Base-by-base conservation (phyloP, 2,329 filamentous ascomycete genomes). In the Colletotrichum limetticola region DNA sequence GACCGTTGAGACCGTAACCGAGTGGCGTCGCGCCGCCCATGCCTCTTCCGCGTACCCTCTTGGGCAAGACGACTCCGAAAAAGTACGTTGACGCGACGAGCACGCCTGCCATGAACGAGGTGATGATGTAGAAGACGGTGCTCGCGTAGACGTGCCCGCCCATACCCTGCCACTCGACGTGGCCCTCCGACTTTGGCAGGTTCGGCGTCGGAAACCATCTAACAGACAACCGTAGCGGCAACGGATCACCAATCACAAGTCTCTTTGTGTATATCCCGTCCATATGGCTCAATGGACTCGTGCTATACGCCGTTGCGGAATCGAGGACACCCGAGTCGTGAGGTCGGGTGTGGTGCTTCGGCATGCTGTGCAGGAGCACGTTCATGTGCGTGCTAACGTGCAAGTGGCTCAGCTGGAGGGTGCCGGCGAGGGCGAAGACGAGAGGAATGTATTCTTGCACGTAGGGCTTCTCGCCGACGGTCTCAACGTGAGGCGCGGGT, bases 321-420 rank as follows among this genome's bases (percentile, higher is more conserved):
- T 98, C 94, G 55, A 98, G 89, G 22, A 95, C 95, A 35, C 95
- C 95, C 24, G 90, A 92, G 83, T 89, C 91, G 84, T 86, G 92
- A 76, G 85, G 91, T 56, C 88, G 89, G 55, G 87, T 82, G 78
- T 91, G 90, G 77, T 91, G 89, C 78, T 91, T 91, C 5, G 89
- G 90, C 62, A 86, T 87, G 81, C 87, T 88, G 82, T 96, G 97
- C 76, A 98, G 88, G 68, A 98, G 87, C 74, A 98, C 91, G 81
- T 98, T 98, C 82, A 98, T 88, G 79, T 94, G 91, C 6, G 95
- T 96, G 79, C 93, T 94, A 76, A 99, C 91, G 84, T 98, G 97
- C 78, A 99, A 87, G 82, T 98, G 97, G 81, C 92, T 95, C 63
- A 92, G 86, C 83, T 99, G 95, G 24, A 98, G 87, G 0, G 94